These are phyloP conservation scores for Anthracocystis panici-leucophaei DNA, from an alignment of 1,284 basidiomycete genomes.

Conservation along the genomic window DNA sequence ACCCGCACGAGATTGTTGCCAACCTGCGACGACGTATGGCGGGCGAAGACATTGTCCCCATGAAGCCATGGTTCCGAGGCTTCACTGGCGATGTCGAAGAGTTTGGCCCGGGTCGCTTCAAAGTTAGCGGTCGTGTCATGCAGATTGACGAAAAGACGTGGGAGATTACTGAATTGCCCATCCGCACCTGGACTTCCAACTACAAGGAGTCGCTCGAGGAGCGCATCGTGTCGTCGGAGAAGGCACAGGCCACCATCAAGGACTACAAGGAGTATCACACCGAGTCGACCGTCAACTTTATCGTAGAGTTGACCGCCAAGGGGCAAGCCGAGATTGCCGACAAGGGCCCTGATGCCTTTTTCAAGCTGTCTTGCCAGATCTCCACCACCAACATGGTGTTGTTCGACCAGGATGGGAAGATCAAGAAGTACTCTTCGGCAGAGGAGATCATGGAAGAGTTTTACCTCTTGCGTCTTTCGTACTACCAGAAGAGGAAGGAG, in stretches of 20 bases:
- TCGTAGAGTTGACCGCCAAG: constrained; percentile 83
- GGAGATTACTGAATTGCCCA: constrained; percentile 94
- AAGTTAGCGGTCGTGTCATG: constrained; percentile 80
- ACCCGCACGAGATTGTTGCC: constrained; percentile 88
- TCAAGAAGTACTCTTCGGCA: constrained; percentile 89
- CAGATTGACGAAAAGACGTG: constrained; percentile 89
- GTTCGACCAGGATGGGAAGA: constrained; percentile 95
- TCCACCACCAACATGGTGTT: constrained; percentile 97
- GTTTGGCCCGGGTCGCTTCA: constrained; percentile 85
- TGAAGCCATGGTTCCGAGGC: constrained; percentile 97
- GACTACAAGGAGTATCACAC: constrained; percentile 75
- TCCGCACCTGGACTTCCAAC: constrained; percentile 92
- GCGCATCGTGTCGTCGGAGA: constrained; percentile 74
- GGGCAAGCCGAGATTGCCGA: constrained; percentile 87
- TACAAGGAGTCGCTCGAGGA: constrained; percentile 92
- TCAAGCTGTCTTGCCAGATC: constrained; percentile 87
- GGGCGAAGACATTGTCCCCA: constrained; percentile 83
- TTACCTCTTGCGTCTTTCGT: constrained; percentile 87
- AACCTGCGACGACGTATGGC: constrained; percentile 90
- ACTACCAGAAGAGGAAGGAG: constrained; percentile 85
- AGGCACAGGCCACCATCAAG: constrained; percentile 75
- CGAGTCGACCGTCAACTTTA: constrained; percentile 90
- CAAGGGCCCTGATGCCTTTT: constrained; percentile 89
- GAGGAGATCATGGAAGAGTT: constrained; percentile 96
- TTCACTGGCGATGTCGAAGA: constrained; percentile 87